Conservation (phyloP, 257 asterid species). For the Eustoma russellianum region DNA sequence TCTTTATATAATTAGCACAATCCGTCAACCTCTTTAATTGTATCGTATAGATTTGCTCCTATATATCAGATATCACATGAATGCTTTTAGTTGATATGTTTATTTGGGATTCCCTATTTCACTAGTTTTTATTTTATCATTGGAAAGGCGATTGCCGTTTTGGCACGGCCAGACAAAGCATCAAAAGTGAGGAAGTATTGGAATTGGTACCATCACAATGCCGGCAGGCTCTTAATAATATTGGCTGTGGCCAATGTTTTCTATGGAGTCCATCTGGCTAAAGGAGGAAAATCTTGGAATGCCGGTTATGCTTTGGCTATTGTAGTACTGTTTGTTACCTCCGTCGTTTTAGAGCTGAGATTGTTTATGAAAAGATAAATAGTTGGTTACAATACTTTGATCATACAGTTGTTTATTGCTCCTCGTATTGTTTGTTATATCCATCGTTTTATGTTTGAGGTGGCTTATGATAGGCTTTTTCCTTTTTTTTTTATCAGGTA, state of each 20-base stretch:
- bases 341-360: constrained; percentile 51
- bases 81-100: too few relatives aligned
- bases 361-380: constrained; percentile 27
- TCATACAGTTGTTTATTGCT: neutral
- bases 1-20: neutral
- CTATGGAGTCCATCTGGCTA: constrained; percentile 61
- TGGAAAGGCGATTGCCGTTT: constrained; percentile 52
- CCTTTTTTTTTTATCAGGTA: too few relatives aligned
- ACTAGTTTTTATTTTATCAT: too few relatives aligned
- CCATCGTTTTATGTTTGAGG: neutral
- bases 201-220: constrained; percentile 75
- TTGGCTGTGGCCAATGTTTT: constrained; percentile 63
- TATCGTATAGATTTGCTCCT: too few relatives aligned
- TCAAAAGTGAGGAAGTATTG: constrained; percentile 68
- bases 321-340: constrained; percentile 25
- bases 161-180: constrained; percentile 60
- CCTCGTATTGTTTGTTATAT: neutral
- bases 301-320: constrained; percentile 59
- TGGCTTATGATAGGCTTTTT: too few relatives aligned
- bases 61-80: too few relatives aligned
- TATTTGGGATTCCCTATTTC: neutral
- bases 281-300: constrained; percentile 63
- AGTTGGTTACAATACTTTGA: constrained; percentile 1
- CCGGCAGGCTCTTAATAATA: constrained; percentile 54
- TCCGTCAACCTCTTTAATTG: too few relatives aligned